Evolutionary conservation across 139 green algal genomes (phyloP).

Genomic region (Chlorella sp.): DNA sequence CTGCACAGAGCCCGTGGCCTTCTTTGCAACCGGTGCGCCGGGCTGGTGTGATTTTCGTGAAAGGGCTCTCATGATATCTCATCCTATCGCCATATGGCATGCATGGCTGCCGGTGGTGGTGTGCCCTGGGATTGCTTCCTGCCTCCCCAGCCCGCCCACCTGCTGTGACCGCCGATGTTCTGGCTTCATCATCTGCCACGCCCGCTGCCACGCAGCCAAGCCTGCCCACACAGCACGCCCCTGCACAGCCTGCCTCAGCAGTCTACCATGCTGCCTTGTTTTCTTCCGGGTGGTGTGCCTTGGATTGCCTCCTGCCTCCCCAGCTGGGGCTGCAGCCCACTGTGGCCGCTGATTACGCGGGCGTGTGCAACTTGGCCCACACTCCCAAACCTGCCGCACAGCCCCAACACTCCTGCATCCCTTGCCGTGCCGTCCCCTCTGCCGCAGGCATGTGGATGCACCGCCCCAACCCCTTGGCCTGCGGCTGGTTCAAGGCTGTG

Average conservation of each 20-base stretch:
- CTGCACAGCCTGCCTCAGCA: too few species aligned
- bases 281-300: background rate
- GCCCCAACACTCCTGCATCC: background rate
- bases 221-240: too few species aligned
- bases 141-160: background rate
- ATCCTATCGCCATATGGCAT: too few species aligned
- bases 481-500: conserved; percentile 12
- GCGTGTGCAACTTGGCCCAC: background rate
- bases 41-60: too few species aligned
- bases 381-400: background rate
- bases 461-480: conserved; percentile 30
- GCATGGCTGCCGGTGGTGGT: background rate
- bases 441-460: conserved; percentile 42
- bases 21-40: conserved; percentile 32
- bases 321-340: too few species aligned
- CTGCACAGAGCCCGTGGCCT: conserved; percentile 49
- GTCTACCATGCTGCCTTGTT: too few species aligned
- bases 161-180: too few species aligned
- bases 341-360: too few species aligned
- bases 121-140: background rate
- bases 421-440: conserved; percentile 20
- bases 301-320: background rate
- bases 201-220: too few species aligned
- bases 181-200: too few species aligned
- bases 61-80: too few species aligned